phyloP scores from a whole-genome alignment of 2,329 filamentous ascomycete genomes.

The Aspergillus hiratsukae region DNA sequence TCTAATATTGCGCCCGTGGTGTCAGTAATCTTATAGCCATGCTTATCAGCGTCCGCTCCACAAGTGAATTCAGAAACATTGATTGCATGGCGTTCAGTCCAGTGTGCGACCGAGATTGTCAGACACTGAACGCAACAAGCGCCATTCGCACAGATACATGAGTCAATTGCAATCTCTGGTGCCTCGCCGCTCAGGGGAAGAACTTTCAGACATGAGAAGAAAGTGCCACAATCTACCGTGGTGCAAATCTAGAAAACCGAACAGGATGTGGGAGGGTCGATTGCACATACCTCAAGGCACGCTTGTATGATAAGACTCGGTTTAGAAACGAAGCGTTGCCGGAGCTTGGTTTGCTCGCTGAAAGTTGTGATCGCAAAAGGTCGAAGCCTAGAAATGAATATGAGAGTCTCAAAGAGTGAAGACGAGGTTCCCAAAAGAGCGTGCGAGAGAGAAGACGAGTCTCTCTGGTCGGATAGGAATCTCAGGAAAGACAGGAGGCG shows the following conservation, averaged over 20 bases:
- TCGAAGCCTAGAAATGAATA: slow-evolving; percentile 6
- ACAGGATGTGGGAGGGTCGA: background rate
- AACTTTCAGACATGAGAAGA: background rate
- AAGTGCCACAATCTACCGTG: background rate
- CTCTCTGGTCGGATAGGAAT: slow-evolving; percentile 40
- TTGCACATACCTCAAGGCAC: slow-evolving; percentile 29
- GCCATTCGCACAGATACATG: background rate
- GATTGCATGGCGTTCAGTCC: background rate
- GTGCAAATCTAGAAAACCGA: background rate
- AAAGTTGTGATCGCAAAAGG: background rate
- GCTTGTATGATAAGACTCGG: slow-evolving; percentile 20
- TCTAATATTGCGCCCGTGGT: background rate
- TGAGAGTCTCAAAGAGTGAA: slow-evolving; percentile 21
- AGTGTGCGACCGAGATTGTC: background rate
- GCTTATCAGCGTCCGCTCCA: background rate
- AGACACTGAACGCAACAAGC: background rate
- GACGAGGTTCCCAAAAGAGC: slow-evolving; percentile 34
- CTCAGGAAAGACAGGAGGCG: slow-evolving; percentile 24
- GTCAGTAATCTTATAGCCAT: background rate
- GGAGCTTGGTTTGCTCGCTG: background rate
- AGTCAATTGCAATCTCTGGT: background rate
- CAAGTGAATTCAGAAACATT: background rate
- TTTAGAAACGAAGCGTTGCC: slow-evolving; percentile 19
- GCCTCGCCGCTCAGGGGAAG: background rate
- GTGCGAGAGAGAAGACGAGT: slow-evolving; percentile 36